phyloP scores from a whole-genome alignment of 1,284 basidiomycete species.

The Polyporus tsugae region DNA sequence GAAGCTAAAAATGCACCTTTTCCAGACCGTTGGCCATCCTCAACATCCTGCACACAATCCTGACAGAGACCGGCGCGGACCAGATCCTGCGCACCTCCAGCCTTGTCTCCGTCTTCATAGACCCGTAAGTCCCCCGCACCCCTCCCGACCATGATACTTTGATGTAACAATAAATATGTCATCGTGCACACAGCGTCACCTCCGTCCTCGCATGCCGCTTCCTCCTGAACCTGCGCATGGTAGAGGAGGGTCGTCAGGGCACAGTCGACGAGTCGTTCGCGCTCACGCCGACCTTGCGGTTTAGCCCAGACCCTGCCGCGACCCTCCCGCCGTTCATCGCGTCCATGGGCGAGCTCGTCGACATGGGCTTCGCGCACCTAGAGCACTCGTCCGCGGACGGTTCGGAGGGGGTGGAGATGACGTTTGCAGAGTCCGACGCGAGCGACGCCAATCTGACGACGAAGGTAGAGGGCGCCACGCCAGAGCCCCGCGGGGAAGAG shows the following conservation, averaged over 20 bases:
- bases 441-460: not conserved
- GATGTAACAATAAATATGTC: not conserved
- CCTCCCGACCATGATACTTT: not conserved
- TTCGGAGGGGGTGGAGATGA: not conserved
- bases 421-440: not conserved
- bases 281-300: conserved; percentile 7
- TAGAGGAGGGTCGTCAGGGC: not conserved
- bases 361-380: not conserved
- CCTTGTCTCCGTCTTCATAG: conserved; percentile 13
- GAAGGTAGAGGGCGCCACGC: not conserved
- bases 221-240: conserved; percentile 12
- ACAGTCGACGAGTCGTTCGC: not conserved
- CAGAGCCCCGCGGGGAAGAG: not conserved
- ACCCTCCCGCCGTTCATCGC: conserved; percentile 15
- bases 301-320: conserved; percentile 1
- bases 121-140: conserved; percentile 4
- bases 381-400: not conserved
- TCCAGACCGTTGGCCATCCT: conserved; percentile 4
- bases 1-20: not conserved
- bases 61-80: conserved; percentile 13
- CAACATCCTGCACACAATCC: conserved; percentile 14
- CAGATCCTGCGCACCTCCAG: conserved; percentile 17
- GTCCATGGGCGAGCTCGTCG: conserved; percentile 12
- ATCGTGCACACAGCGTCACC: conserved; percentile 6
- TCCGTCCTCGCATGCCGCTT: conserved; percentile 17